These are phyloP conservation scores for Termitomyces sp. DNA, from an alignment of 768 basidiomycete genomes.

Conservation along the genomic window DNA sequence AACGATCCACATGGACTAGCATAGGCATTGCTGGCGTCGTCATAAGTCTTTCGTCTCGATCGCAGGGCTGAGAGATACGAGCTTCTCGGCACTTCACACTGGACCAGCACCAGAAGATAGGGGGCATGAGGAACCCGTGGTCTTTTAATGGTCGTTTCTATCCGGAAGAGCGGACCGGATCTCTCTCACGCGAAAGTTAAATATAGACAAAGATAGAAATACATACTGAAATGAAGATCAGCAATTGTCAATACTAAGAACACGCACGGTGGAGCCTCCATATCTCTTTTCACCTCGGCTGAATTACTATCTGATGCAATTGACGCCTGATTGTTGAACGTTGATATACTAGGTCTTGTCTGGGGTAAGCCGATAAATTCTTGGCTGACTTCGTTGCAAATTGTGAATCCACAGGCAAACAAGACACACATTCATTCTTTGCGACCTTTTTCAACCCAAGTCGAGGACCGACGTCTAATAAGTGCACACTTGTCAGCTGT, in stretches of 20 bases:
- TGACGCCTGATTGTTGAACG: background rate
- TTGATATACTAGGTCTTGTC: background rate
- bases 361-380: too few species aligned
- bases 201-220: background rate
- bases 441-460: background rate
- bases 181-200: background rate
- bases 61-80: background rate
- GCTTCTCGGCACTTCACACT: background rate
- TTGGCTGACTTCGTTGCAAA: background rate
- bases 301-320: background rate
- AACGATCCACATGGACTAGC: background rate
- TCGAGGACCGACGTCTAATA: background rate
- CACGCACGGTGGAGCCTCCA: background rate
- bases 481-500: slow-evolving; percentile 1
- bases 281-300: background rate
- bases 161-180: background rate
- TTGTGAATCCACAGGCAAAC: background rate
- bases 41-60: background rate
- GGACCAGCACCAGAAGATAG: background rate
- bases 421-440: background rate
- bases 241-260: background rate
- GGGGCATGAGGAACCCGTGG: background rate
- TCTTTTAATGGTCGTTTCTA: background rate
- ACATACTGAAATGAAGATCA: background rate
- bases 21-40: background rate